Base-by-base conservation (phyloP, 2,329 filamentous ascomycete species). In the Fusarium floridanum region DNA sequence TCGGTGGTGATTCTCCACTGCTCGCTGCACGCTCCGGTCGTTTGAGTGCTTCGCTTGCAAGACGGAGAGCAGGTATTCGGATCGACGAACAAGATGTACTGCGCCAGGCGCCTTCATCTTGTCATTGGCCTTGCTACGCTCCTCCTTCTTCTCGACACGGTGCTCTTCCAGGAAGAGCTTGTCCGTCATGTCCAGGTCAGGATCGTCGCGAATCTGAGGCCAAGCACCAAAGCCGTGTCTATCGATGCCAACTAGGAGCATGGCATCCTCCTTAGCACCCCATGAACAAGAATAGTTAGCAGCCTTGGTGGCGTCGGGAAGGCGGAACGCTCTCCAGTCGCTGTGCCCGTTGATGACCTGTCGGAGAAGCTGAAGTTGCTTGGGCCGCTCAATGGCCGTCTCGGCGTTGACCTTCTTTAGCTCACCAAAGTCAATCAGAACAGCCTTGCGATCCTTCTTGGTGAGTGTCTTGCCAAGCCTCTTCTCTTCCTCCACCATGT, bases 101-200 rank as follows among this genome's bases (percentile, higher is more conserved):
- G 97, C 96, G n/a, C 97, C 97, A 5, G 97, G 97, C 4, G 96
- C 97, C 79, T 97, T 97, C 39, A 94, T 94, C 71, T 92, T 92
- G 66, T 92, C 93, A 20, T 94, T 92, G 17, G 86, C 90, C 79
- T 95, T 94, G 79, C 88, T 93, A 39, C 97, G 93, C 82, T 98
- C 95, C 79, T 97, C 95, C 82, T 98, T 98, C 85, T 97, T 97
- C 82, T 97, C 97, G 20, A 98, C 96, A n/a, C 96, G 93, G 82
- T 98, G 95, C 83, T 99, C 97, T 81, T 99, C 97, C 2, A 99
- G 86, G 85, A 97, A 99, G 81, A 98, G 94, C 80, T 98, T 98
- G 78, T 98, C 95, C 2, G 87, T 86, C 85, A 99, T 92, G 10
- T 91, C 93, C 24, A 99, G 90, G 36, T 98, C 95, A 2, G 90